Evolutionary conservation across 345 rosid species (phyloP), one percentile per base, ranked within the genome.

Genomic region (Stellera chamaejasme): DNA sequence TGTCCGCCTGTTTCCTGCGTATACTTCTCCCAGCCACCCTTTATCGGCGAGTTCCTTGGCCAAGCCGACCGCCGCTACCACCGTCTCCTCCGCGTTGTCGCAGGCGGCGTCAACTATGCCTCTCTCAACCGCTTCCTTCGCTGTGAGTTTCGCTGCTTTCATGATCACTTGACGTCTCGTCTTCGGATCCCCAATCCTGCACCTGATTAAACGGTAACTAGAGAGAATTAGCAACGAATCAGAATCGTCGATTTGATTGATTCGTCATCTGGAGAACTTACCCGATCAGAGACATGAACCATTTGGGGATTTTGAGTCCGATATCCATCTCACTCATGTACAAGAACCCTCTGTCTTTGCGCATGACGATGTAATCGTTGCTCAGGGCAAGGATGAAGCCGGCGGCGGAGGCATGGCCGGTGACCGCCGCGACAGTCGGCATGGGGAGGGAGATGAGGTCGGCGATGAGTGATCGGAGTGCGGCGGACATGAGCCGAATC

Each of bases 371-470:
- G 57, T 82, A 77, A 69, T 82, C 85, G 55, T 79, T 81, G 69
- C 76, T 44, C 25, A 75, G 60, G 1, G 81, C 81, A 11, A 79
- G 68, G 8, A 77, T 27, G 44, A 77, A 43, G 2, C 88, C 88
- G 14, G 70, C 84, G 2, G 82, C 84, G 11, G 88, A 73, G 26
- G 82, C 81, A 74, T 77, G 88, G 58, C 88, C 84, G 9, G 78
- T 62, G 47, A 82, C 47, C 55, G 74, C 81, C 48, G 85, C 88
- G 57, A 82, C 59, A 8, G 84, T 82, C 0, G 82, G 85, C 77
- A 82, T 62, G 2, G 88, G 82, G 45, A 82, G 66, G 14, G 65
- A 70, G 62, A 82, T 62, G 45, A 82, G 69, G 48, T 75, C 77
- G 23, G 55, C 60, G 13, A 66, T 45, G 45, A 82, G 70, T 45